These are phyloP conservation scores for Dissophora globulifera DNA, from an alignment of 192 early-diverging fungal species.

Conservation along the genomic window DNA sequence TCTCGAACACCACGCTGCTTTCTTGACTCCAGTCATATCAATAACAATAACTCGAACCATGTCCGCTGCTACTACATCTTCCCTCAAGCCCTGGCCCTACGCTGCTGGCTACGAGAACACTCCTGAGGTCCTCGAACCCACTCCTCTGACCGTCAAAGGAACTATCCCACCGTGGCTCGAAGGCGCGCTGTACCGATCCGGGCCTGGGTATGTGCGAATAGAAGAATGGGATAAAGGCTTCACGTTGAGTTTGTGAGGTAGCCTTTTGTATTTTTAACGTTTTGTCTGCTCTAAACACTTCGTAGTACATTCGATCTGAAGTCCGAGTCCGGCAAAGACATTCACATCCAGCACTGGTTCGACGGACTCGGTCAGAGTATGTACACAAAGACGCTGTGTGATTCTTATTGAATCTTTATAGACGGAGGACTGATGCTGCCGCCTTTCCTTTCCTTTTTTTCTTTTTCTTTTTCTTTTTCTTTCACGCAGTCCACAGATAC, in stretches of 20 bases:
- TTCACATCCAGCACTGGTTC: conserved; percentile 56
- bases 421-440: too few species aligned
- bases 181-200: conserved; percentile 60
- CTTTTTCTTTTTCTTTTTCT: too few species aligned
- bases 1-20: not conserved
- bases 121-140: conserved; percentile 50
- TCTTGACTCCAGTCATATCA: not conserved
- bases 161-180: conserved; percentile 61
- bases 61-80: not conserved
- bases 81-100: conserved; percentile 35
- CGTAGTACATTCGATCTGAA: conserved; percentile 51
- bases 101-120: conserved; percentile 50
- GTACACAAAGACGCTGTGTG: too few species aligned
- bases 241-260: too few species aligned
- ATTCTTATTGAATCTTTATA: too few species aligned
- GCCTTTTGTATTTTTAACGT: too few species aligned
- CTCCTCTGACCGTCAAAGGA: conserved; percentile 48
- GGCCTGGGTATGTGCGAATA: conserved; percentile 51
- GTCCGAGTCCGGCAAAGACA: conserved; percentile 31
- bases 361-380: conserved; percentile 56
- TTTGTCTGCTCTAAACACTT: too few species aligned
- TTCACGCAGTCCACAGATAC: conserved; percentile 30
- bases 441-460: too few species aligned
- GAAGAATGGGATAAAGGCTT: not conserved
- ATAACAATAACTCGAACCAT: conserved; percentile 3